A percentile compares a stretch with the other conserved stretches of the same genome.
Conservation (phyloP, 164 flowering plant genomes). For the Pachysandra terminalis region DNA sequence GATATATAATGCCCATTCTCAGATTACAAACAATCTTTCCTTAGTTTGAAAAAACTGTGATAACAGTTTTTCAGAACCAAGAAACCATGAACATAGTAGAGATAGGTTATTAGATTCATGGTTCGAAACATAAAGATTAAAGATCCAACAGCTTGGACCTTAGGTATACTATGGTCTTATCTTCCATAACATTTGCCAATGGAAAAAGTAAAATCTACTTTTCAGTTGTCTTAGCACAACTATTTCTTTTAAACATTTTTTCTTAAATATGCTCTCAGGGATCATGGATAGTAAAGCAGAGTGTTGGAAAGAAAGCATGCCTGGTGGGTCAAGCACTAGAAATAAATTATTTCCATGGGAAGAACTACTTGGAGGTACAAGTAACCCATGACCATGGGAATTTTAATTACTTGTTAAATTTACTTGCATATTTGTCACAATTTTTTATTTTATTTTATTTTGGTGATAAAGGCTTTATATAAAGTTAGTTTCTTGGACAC, state of each 20-base stretch:
- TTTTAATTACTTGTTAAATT: not conserved
- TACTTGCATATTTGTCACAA: too few species aligned
- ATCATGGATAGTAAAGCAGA: slow-evolving; percentile 95
- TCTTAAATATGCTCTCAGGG: slow-evolving; percentile 51
- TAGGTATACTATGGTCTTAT: not conserved
- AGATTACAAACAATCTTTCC: too few species aligned
- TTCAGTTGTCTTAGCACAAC: too few species aligned
- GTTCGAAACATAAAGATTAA: not conserved
- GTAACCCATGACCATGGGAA: not conserved
- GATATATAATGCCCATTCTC: too few species aligned
- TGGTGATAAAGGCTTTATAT: too few species aligned
- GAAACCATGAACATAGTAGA: not conserved
- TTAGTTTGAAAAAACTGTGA: too few species aligned
- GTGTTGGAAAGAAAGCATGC: slow-evolving; percentile 94
- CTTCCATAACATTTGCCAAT: not conserved
- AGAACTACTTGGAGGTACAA: slow-evolving; percentile 88
- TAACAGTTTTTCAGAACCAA: not conserved
- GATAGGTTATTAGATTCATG: not conserved
- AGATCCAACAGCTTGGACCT: not conserved
- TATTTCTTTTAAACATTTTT: too few species aligned
- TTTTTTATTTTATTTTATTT: too few species aligned
- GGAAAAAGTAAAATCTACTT: too few species aligned
- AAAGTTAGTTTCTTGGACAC: too few species aligned
- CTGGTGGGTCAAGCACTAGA: slow-evolving; percentile 90
- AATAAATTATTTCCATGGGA: slow-evolving; percentile 74